Percentiles rank a stretch among this genome's conserved stretches.
Evolutionary conservation across 1,139 yeast genomes (phyloP).

Genomic region (Scheffersomyces illinoinensis): DNA sequence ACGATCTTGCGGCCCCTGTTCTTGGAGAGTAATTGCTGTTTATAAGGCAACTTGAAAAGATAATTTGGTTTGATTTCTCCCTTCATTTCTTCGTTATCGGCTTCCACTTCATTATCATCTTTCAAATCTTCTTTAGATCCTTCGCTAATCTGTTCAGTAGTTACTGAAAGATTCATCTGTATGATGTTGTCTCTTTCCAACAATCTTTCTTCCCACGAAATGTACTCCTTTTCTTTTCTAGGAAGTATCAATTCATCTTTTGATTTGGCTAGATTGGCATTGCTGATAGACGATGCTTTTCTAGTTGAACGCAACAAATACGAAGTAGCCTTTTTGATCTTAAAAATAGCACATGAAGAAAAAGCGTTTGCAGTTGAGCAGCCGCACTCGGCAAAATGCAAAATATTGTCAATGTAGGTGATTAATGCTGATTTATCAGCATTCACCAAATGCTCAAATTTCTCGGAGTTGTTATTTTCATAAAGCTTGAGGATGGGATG

Average conservation of each 20-base stretch:
- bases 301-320: slow-evolving; percentile 59
- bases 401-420: slow-evolving; percentile 59
- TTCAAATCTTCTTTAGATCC: not conserved
- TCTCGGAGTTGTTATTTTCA: slow-evolving; percentile 27
- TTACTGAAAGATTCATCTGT: slow-evolving; percentile 24
- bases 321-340: slow-evolving; percentile 62
- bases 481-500: slow-evolving; percentile 72
- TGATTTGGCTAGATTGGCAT: slow-evolving; percentile 36
- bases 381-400: slow-evolving; percentile 61
- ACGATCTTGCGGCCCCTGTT: slow-evolving; percentile 6
- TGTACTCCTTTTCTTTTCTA: slow-evolving; percentile 29
- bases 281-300: slow-evolving; percentile 48
- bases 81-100: slow-evolving; percentile 2
- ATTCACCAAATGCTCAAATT: slow-evolving; percentile 51
- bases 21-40: slow-evolving; percentile 19
- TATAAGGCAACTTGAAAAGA: slow-evolving; percentile 24
- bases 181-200: slow-evolving; percentile 31
- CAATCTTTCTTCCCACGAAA: slow-evolving; percentile 44
- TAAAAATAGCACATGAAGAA: slow-evolving; percentile 55
- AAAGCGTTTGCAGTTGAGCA: slow-evolving; percentile 52
- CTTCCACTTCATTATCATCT: not conserved
- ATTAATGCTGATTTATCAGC: slow-evolving; percentile 55
- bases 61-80: slow-evolving; percentile 13
- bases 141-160: slow-evolving; percentile 11
- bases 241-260: slow-evolving; percentile 43